phyloP scores from a whole-genome alignment of 2,329 filamentous ascomycete genomes.

The Aspergillus uvarum region DNA sequence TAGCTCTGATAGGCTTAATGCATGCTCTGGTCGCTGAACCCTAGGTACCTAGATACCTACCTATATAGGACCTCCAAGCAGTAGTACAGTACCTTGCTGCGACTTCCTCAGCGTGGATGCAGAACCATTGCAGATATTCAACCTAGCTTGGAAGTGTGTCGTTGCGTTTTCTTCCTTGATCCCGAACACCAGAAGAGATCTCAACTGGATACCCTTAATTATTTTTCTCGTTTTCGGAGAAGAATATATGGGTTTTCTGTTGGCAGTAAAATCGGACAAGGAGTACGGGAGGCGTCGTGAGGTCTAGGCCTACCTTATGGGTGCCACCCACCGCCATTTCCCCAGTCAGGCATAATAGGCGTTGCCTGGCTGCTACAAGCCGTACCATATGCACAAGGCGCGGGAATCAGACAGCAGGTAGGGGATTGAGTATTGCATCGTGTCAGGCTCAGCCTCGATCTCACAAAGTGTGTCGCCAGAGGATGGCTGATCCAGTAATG shows the following conservation, averaged over 20 bases:
- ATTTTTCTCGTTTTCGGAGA: too few species aligned
- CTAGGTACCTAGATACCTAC: too few species aligned
- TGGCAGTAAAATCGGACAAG: neutral
- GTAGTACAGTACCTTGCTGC: too few species aligned
- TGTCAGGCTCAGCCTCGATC: neutral
- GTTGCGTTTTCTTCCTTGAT: neutral
- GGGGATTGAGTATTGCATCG: neutral
- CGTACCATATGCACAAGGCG: neutral
- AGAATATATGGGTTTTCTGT: neutral
- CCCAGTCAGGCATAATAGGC: neutral
- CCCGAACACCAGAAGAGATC: neutral
- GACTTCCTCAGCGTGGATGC: too few species aligned
- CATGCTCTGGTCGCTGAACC: too few species aligned
- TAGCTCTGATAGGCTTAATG: too few species aligned
- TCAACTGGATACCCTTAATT: neutral
- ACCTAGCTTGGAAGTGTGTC: neutral
- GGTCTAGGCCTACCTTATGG: neutral
- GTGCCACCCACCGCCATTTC: neutral
- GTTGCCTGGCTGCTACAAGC: neutral
- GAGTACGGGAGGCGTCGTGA: neutral
- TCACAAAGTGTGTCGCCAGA: neutral
- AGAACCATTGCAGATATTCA: too few species aligned
- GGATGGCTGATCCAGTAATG: neutral
- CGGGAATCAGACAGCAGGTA: neutral
- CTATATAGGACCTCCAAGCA: too few species aligned